phyloP scores from a whole-genome alignment of 1,284 basidiomycete species.

The Cryptococcus maquisensis region DNA sequence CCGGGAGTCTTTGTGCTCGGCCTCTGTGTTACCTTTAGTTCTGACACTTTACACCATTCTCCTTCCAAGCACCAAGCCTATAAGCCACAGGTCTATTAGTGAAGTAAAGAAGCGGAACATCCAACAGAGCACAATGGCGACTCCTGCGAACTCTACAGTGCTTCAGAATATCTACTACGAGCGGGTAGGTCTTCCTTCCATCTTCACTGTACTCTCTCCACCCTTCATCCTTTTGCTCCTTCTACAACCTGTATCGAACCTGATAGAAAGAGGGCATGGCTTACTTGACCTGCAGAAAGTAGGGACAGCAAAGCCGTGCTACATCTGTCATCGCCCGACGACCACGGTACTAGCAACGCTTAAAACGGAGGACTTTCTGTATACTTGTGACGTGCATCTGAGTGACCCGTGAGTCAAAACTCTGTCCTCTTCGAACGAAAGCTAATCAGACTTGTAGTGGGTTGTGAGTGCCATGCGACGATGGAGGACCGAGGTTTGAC shows the following conservation, averaged over 20 bases:
- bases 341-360: constrained; percentile 44
- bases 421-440: neutral
- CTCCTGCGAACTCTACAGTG: neutral
- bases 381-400: constrained; percentile 45
- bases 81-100: too few species aligned
- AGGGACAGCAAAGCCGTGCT: constrained; percentile 42
- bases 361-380: constrained; percentile 46
- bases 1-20: too few species aligned
- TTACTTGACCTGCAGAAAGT: constrained; percentile 28
- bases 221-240: neutral
- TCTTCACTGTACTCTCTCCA: neutral
- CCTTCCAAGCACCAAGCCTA: too few species aligned
- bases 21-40: too few species aligned
- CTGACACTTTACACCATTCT: too few species aligned
- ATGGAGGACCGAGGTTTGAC: neutral
- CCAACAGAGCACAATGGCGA: neutral
- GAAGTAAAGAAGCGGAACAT: too few species aligned
- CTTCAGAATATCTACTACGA: constrained; percentile 48
- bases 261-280: neutral
- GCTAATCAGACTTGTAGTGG: constrained; percentile 10
- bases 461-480: constrained; percentile 13
- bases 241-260: neutral
- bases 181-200: constrained; percentile 23
- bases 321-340: constrained; percentile 43
- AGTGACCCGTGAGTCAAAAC: constrained; percentile 36